Conservation (phyloP, 176 grass and related monocot species). For the Bonia amplexicaulis region DNA sequence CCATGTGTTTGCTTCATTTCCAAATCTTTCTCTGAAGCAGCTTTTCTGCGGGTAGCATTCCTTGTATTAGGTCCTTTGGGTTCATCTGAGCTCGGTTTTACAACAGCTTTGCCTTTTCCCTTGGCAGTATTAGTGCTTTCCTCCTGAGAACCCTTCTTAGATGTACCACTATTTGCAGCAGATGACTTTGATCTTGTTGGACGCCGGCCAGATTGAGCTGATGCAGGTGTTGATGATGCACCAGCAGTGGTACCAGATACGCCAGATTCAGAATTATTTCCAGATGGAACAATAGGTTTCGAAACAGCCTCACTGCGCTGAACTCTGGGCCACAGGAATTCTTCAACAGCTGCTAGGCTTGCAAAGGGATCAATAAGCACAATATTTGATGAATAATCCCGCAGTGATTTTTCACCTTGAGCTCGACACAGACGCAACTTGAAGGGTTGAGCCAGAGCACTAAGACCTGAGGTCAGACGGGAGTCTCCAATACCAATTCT, state of each 20-base stretch:
- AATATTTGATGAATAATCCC: slow-evolving; percentile 91
- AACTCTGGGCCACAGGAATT: slow-evolving; percentile 90
- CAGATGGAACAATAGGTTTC: slow-evolving; percentile 34
- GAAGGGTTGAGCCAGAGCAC: slow-evolving; percentile 73
- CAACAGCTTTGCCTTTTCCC: slow-evolving; percentile 79
- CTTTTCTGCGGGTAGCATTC: slow-evolving; percentile 59
- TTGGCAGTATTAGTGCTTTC: slow-evolving; percentile 53
- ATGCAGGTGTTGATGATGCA: slow-evolving; percentile 42
- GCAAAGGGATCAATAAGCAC: slow-evolving; percentile 81
- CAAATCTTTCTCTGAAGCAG: slow-evolving; percentile 63
- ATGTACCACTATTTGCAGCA: slow-evolving; percentile 36
- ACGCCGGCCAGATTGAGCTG: slow-evolving; percentile 38
- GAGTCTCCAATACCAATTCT: slow-evolving; percentile 55
- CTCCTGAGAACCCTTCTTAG: slow-evolving; percentile 52
- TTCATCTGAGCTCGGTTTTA: slow-evolving; percentile 58
- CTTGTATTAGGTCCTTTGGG: slow-evolving; percentile 63
- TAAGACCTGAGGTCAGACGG: slow-evolving; percentile 56
- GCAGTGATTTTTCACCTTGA: slow-evolving; percentile 76
- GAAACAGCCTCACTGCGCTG: slow-evolving; percentile 64
- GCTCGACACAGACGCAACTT: slow-evolving; percentile 79
- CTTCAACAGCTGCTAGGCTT: slow-evolving; percentile 73
- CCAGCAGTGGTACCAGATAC: slow-evolving; percentile 25
- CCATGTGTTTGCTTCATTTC: slow-evolving; percentile 58
- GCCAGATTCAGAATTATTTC: slow-evolving; percentile 70
- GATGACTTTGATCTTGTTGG: slow-evolving; percentile 79